Evolutionary conservation across 306 rosid species (phyloP).

Genomic region (Betula pendula): DNA sequence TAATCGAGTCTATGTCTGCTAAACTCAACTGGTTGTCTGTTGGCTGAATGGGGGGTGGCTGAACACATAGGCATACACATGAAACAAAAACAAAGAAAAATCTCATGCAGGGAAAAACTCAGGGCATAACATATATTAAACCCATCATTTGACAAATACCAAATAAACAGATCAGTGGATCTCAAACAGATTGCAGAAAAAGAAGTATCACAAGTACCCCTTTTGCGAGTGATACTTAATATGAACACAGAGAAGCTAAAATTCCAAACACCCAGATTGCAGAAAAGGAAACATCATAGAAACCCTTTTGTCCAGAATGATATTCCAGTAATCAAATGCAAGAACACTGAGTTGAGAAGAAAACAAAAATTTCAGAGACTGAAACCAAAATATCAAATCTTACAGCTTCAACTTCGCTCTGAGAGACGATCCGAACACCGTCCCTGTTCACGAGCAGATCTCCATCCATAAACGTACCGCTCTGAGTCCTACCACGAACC

Average conservation of each 20-base stretch:
- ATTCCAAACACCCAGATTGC: slow-evolving; percentile 8
- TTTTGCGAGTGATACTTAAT: neutral
- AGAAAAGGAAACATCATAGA: neutral
- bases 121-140: neutral
- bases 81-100: slow-evolving; percentile 30
- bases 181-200: too few species aligned
- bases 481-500: slow-evolving; percentile 64
- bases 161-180: neutral
- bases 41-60: slow-evolving; percentile 93
- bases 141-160: neutral
- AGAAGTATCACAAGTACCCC: too few species aligned
- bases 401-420: slow-evolving; percentile 80
- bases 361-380: neutral
- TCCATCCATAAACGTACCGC: slow-evolving; percentile 92
- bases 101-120: neutral
- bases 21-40: slow-evolving; percentile 74
- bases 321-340: slow-evolving; percentile 32
- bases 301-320: neutral
- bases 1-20: slow-evolving; percentile 70
- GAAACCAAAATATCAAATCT: slow-evolving; percentile 12
- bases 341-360: neutral
- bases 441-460: slow-evolving; percentile 92
- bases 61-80: slow-evolving; percentile 34
- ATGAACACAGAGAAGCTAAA: slow-evolving; percentile 1
- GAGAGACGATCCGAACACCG: slow-evolving; percentile 88